Evolutionary conservation across 257 asterid species (phyloP).

Genomic region (Oldenlandia corymbosa): DNA sequence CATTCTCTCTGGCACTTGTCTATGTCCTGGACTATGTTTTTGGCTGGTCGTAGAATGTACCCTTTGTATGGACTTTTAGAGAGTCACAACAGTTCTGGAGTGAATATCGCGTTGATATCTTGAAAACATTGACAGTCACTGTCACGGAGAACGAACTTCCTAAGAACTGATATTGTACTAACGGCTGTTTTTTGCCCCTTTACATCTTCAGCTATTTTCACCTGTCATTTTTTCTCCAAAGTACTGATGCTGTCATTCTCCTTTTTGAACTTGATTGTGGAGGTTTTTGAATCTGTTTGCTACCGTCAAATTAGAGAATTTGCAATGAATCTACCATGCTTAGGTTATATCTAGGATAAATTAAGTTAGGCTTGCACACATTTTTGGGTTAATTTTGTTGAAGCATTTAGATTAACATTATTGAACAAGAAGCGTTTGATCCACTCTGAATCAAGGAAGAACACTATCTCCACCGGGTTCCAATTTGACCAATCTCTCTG

Average conservation of each 20-base stretch:
- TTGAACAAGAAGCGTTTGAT: no score
- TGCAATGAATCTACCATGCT: no score
- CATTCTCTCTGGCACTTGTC: conserved; percentile 74
- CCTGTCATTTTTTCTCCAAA: background rate
- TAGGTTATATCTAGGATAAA: no score
- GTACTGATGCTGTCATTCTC: background rate
- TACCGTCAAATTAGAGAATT: no score
- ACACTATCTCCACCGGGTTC: no score
- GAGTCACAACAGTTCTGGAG: background rate
- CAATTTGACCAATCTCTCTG: no score
- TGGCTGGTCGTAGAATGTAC: conserved; percentile 64
- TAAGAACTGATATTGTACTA: background rate
- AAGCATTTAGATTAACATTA: no score
- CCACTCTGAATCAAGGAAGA: no score
- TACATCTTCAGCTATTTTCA: background rate
- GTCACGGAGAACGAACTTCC: background rate
- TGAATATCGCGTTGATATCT: background rate
- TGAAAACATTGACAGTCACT: background rate
- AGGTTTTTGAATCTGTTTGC: no score
- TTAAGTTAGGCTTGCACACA: no score
- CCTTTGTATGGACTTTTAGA: background rate
- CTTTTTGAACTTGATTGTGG: no score
- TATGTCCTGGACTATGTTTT: conserved; percentile 77
- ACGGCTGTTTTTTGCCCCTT: background rate
- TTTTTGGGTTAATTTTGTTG: no score